Base-by-base conservation (phyloP, 2,329 filamentous ascomycete genomes). In the Aspergillus sp. region DNA sequence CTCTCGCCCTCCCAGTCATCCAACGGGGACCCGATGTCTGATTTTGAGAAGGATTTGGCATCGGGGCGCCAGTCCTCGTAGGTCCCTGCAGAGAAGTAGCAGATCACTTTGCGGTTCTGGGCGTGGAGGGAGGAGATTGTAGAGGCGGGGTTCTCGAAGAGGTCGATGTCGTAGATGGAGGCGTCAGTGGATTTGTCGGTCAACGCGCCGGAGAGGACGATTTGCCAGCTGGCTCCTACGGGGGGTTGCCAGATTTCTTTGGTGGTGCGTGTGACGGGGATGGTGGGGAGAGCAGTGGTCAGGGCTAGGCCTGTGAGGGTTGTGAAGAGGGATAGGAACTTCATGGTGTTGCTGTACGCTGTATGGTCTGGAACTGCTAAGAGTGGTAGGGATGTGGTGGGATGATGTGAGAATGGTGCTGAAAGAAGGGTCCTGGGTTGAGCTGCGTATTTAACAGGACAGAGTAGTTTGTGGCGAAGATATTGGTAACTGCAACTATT, bases 71-170 rank as follows among this genome's bases (percentile, higher is more conserved):
- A 84, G 52, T 84, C 69, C 72, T 91, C 89, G 65, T 82, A 90
- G 7, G 84, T 87, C 1, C 89, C 89, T 0, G 87, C 87, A 52
- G 85, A 88, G 76, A 91, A 91, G 74, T 91, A 91, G 77, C 89
- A 91, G 59, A 91, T 87, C 54, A 90, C 83, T 60, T 83, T 85
- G 67, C 83, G 83, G 9, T 81, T 82, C 31, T 78, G 66, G 3
- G 64, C 61, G 43, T 86, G 81, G 15, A 87, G 74, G 3, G 71
- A 59, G 51, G 87, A 82, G 1, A 74, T 79, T 8, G 73, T 67
- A 14, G 76, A 73, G 6, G 75, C 70, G 3, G 27, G 27, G 51
- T 82, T 84, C 57, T 81, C 76, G 70, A 87, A 85, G 12, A 86
- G 76, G 59, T 85, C 79, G 57, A 89, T 86, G 69, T 87, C 76